Evolutionary conservation across 2,329 filamentous ascomycete species (phyloP).

Genomic region (Venturiaceae sp.): DNA sequence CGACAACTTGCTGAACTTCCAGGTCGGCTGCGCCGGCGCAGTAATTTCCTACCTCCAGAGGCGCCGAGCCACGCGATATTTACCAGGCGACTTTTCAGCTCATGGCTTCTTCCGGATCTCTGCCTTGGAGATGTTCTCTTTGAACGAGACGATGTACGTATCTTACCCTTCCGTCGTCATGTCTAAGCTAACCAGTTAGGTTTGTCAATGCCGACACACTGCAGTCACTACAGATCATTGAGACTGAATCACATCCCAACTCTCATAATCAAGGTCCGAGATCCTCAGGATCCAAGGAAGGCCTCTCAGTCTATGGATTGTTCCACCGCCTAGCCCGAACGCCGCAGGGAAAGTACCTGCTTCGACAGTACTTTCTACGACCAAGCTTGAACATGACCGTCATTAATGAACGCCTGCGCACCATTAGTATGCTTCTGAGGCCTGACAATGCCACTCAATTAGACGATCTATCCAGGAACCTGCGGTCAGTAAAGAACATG

Average conservation of each 20-base stretch:
- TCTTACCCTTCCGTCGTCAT: slow-evolving; percentile 1
- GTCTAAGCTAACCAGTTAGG: slow-evolving; percentile 39
- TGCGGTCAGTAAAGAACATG: slow-evolving; percentile 70
- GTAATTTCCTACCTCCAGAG: slow-evolving; percentile 71
- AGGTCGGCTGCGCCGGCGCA: slow-evolving; percentile 79
- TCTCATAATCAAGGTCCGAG: slow-evolving; percentile 64
- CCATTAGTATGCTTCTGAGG: slow-evolving; percentile 56
- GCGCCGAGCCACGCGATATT: slow-evolving; percentile 51
- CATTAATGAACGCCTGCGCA: slow-evolving; percentile 63
- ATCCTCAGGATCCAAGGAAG: slow-evolving; percentile 62
- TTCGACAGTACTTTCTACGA: slow-evolving; percentile 74
- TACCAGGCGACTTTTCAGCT: slow-evolving; percentile 48
- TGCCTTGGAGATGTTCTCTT: slow-evolving; percentile 64
- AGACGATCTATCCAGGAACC: slow-evolving; percentile 45
- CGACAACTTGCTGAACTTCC: slow-evolving; percentile 1
- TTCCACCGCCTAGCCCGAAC: slow-evolving; percentile 69
- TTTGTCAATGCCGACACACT: slow-evolving; percentile 77
- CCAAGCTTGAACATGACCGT: slow-evolving; percentile 59
- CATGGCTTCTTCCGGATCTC: slow-evolving; percentile 49
- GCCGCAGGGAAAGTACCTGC: slow-evolving; percentile 61
- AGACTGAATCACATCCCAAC: slow-evolving; percentile 74
- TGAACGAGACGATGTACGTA: slow-evolving; percentile 50
- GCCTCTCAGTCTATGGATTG: slow-evolving; percentile 72
- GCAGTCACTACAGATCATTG: slow-evolving; percentile 73
- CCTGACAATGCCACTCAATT: slow-evolving; percentile 55